These are phyloP conservation scores for Tylopilus sp. DNA, from an alignment of 1,284 basidiomycete genomes.

Conservation along the genomic window DNA sequence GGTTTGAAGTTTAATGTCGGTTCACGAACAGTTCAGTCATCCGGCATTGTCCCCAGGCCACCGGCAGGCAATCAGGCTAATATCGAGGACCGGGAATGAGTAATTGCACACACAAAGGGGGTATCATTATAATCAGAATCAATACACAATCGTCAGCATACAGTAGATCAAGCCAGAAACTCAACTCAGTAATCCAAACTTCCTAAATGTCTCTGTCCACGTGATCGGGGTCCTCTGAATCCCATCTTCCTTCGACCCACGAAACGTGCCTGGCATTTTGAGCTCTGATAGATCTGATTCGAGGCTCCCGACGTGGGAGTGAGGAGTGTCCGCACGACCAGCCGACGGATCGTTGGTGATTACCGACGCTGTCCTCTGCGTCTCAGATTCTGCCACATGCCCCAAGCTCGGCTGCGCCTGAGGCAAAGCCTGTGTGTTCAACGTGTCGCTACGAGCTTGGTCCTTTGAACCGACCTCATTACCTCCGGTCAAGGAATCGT, in stretches of 20 bases:
- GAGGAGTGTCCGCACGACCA: conserved; percentile 10
- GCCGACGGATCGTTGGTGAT: background rate
- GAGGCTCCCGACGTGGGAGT: conserved; percentile 26
- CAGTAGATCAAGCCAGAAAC: conserved; percentile 5
- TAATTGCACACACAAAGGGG: background rate
- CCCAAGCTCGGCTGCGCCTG: background rate
- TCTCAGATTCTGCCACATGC: conserved; percentile 4
- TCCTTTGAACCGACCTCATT: conserved; percentile 16
- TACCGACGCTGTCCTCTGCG: background rate
- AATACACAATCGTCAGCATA: conserved; percentile 1
- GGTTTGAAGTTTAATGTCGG: background rate
- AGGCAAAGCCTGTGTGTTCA: background rate
- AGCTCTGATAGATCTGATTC: conserved; percentile 37
- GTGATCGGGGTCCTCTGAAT: conserved; percentile 3
- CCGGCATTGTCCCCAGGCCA: background rate
- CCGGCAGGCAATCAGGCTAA: too few species aligned
- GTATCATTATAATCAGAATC: background rate
- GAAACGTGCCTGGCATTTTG: conserved; percentile 49
- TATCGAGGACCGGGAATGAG: background rate
- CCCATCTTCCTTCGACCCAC: conserved; percentile 24
- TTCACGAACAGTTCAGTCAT: background rate
- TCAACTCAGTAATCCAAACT: conserved; percentile 24
- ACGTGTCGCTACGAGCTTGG: background rate
- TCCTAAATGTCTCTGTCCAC: conserved; percentile 25
- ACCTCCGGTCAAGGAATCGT: conserved; percentile 20